These are phyloP conservation scores for Neonectria coccinea DNA, from an alignment of 2,329 filamentous ascomycete species.

Conservation along the genomic window DNA sequence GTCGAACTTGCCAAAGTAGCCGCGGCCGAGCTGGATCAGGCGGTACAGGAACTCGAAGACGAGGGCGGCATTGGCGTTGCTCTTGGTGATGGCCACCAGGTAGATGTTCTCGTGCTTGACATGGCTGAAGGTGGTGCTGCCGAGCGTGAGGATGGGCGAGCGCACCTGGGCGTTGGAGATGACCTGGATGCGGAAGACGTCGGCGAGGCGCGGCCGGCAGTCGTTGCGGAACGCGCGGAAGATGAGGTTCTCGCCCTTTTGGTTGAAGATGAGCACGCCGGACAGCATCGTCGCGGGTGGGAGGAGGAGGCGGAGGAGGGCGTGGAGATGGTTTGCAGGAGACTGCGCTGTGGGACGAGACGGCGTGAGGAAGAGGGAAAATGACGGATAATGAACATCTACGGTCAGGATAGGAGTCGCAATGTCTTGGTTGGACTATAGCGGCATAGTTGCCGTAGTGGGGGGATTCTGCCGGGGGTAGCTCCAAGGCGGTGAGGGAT, in stretches of 20 bases:
- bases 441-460: conserved; percentile 21
- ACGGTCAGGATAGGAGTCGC: conserved; percentile 28
- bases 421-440: conserved; percentile 12
- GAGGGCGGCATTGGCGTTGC: conserved; percentile 97
- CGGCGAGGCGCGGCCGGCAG: conserved; percentile 95
- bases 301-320: not conserved
- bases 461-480: conserved; percentile 30
- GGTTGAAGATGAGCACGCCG: conserved; percentile 97
- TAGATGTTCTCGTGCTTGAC: conserved; percentile 99
- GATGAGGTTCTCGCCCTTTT: conserved; percentile 99
- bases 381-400: not conserved
- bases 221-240: conserved; percentile 99
- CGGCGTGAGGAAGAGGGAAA: not conserved
- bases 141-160: conserved; percentile 95
- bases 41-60: conserved; percentile 98
- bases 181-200: conserved; percentile 99
- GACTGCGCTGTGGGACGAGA: not conserved
- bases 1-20: conserved; percentile 99
- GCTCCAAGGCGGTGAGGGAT: conserved; percentile 27
- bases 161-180: conserved; percentile 98
- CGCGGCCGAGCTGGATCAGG: conserved; percentile 87
- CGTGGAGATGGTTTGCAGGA: not conserved
- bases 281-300: conserved; percentile 81
- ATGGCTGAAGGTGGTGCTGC: conserved; percentile 98
- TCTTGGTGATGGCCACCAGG: conserved; percentile 96